These are phyloP conservation scores for Trametes versicolor DNA, from an alignment of 1,284 basidiomycete species.

Conservation along the genomic window DNA sequence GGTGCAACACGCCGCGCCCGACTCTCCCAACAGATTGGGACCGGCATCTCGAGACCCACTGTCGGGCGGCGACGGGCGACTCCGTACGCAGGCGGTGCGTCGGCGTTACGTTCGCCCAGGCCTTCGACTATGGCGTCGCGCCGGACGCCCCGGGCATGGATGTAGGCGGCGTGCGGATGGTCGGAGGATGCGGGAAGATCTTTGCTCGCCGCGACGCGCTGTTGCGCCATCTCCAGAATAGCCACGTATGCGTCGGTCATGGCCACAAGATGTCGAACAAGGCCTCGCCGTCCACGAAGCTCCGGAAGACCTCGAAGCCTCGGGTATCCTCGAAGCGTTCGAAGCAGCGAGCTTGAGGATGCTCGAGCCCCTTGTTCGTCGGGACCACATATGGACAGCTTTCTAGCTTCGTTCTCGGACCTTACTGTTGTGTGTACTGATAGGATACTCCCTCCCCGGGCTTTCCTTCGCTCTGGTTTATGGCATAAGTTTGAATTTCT, in stretches of 20 bases:
- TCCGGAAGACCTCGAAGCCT: neutral
- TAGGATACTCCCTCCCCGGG: too few species aligned
- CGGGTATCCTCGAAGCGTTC: neutral
- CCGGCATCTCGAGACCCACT: slow-evolving; percentile 26
- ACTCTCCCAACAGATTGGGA: too few species aligned
- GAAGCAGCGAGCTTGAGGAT: neutral
- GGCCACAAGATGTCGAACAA: neutral
- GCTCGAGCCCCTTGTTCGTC: neutral
- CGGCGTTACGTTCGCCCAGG: slow-evolving; percentile 17
- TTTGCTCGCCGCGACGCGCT: slow-evolving; percentile 68
- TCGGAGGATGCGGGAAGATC: slow-evolving; percentile 58
- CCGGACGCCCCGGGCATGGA: neutral
- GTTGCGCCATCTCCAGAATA: slow-evolving; percentile 59
- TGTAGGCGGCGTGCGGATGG: slow-evolving; percentile 8
- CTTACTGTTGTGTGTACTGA: too few species aligned
- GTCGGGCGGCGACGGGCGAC: neutral
- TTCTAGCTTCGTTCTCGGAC: too few species aligned
- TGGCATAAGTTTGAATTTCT: too few species aligned
- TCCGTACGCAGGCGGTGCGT: neutral
- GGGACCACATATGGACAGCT: too few species aligned
- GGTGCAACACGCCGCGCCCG: too few species aligned
- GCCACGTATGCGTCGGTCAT: slow-evolving; percentile 49
- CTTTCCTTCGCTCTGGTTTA: too few species aligned
- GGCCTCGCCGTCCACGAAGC: neutral
- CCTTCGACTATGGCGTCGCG: slow-evolving; percentile 11